Conservation (phyloP, 1,284 basidiomycete species). For the Naganishia liquefaciens region DNA sequence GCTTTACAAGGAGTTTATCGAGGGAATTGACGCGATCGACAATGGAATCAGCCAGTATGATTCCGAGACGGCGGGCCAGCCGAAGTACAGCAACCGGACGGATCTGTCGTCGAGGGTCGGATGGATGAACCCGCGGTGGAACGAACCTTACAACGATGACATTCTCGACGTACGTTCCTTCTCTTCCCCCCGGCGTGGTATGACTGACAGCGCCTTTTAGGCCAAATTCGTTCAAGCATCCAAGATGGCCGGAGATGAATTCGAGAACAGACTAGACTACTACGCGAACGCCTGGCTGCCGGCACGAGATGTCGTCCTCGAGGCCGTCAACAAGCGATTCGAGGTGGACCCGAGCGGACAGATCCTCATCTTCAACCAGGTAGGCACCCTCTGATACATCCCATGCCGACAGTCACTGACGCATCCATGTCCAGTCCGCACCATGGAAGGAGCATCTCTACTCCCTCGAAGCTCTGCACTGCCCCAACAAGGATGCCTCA, state of each 20-base stretch:
- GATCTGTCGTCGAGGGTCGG: conserved; percentile 80
- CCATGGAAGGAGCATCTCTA: conserved; percentile 83
- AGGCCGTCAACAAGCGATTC: conserved; percentile 66
- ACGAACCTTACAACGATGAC: conserved; percentile 65
- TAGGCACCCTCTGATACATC: conserved; percentile 39
- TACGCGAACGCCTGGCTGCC: conserved; percentile 89
- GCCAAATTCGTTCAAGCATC: conserved; percentile 77
- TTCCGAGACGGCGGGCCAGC: conserved; percentile 53
- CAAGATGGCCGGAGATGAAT: conserved; percentile 80
- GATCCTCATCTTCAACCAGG: conserved; percentile 80
- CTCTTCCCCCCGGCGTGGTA: background rate
- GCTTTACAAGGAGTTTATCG: conserved; percentile 88
- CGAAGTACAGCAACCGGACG: conserved; percentile 70
- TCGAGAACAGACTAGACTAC: conserved; percentile 76
- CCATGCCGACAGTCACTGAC: conserved; percentile 12
- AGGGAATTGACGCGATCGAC: conserved; percentile 92
- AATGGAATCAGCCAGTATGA: conserved; percentile 83
- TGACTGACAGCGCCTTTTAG: conserved; percentile 53
- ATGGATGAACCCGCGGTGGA: conserved; percentile 87
- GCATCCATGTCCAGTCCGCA: conserved; percentile 40
- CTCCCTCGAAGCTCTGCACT: conserved; percentile 65
- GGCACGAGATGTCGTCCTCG: conserved; percentile 76
- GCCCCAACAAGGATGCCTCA: conserved; percentile 35
- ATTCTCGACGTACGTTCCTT: conserved; percentile 66
- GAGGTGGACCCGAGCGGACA: conserved; percentile 70